These are phyloP conservation scores for Metschnikowia gelsemii DNA, from an alignment of 805 yeast species.

Conservation along the genomic window DNA sequence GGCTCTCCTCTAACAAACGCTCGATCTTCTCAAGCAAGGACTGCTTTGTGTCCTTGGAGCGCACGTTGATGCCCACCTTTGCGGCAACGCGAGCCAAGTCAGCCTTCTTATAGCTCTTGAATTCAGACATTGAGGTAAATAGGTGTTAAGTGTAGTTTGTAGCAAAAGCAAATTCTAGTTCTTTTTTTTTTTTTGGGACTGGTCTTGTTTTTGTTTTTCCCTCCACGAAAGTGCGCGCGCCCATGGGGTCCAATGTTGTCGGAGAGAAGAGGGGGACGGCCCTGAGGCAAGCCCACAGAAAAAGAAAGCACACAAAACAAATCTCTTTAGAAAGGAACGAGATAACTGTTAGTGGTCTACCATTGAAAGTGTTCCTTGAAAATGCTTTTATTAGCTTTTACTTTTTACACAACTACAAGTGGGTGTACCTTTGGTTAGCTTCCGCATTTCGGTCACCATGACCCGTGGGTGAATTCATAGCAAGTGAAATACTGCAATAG, in stretches of 20 bases:
- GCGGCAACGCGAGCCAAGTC: slow-evolving; percentile 38
- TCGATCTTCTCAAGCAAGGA: slow-evolving; percentile 40
- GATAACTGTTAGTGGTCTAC: too few species aligned
- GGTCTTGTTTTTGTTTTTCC: slow-evolving; percentile 10
- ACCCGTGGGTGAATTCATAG: background rate
- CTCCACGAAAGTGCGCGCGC: slow-evolving; percentile 9
- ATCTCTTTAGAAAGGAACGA: background rate
- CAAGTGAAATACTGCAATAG: background rate
- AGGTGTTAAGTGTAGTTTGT: slow-evolving; percentile 1
- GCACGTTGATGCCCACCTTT: slow-evolving; percentile 34
- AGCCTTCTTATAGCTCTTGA: slow-evolving; percentile 37
- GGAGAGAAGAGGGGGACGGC: background rate
- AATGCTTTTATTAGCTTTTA: too few species aligned
- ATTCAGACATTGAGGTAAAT: slow-evolving; percentile 33
- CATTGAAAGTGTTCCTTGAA: too few species aligned
- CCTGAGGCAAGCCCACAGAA: background rate
- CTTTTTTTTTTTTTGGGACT: slow-evolving; percentile 8
- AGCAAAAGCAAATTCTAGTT: slow-evolving; percentile 4
- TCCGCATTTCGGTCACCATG: too few species aligned
- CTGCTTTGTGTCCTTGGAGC: slow-evolving; percentile 43
- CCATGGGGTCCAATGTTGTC: background rate
- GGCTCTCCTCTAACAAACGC: slow-evolving; percentile 27
- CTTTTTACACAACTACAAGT: background rate
- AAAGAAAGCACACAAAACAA: background rate
- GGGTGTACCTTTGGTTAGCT: too few species aligned